Conservation (phyloP, 106 monocot species). For the Agapanthus africanus region DNA sequence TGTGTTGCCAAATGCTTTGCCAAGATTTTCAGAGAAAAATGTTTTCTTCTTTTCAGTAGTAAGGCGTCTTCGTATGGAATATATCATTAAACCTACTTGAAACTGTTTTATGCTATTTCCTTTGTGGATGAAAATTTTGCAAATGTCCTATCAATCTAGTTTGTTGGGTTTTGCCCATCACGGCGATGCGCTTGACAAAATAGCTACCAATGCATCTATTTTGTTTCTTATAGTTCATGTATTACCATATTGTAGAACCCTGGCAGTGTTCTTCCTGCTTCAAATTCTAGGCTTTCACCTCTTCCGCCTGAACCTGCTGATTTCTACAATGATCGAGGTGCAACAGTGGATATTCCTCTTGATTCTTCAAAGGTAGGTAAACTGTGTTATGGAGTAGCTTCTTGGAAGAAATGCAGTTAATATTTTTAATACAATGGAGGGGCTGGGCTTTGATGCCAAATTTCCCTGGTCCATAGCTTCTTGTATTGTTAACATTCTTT, state of each 20-base stretch:
- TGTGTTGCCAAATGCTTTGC: no score
- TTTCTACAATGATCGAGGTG: slow-evolving; percentile 74
- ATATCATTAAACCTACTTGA: neutral
- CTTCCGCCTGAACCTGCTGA: slow-evolving; percentile 94
- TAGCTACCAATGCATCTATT: neutral
- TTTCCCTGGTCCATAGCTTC: neutral
- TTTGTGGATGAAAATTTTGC: neutral
- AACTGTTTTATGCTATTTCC: neutral
- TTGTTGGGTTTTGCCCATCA: neutral
- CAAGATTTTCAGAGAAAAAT: neutral
- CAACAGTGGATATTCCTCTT: slow-evolving; percentile 83
- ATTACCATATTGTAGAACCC: slow-evolving; percentile 39
- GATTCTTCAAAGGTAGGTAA: slow-evolving; percentile 52
- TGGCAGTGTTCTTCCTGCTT: slow-evolving; percentile 68
- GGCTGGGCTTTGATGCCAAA: neutral
- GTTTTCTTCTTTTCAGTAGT: neutral
- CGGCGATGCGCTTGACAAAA: neutral
- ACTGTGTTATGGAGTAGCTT: neutral
- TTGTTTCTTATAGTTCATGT: slow-evolving; percentile 1
- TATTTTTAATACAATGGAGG: neutral
- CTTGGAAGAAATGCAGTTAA: neutral
- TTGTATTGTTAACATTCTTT: neutral
- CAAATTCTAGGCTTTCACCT: slow-evolving; percentile 85
- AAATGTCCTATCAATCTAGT: neutral
- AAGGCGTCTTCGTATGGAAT: neutral